Percentiles rank a stretch among this genome's conserved stretches.
phyloP scores from a whole-genome alignment of 768 basidiomycete genomes.

The Trametes maxima region DNA sequence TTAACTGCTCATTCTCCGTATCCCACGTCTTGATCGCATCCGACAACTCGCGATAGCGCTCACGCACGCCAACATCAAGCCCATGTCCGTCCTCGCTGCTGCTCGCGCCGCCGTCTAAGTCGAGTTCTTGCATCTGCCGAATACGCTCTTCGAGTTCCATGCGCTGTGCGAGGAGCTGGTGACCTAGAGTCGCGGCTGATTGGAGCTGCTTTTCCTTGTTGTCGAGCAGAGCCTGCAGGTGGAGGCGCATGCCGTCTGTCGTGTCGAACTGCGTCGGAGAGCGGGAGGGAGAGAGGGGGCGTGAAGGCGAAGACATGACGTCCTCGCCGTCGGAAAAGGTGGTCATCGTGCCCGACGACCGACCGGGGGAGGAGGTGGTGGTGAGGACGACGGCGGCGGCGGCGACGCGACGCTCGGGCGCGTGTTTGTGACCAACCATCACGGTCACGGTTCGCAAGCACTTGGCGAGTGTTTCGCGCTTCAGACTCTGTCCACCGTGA shows the following conservation, averaged over 20 bases:
- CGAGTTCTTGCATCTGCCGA: conserved; percentile 73
- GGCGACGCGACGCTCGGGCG: conserved; percentile 15
- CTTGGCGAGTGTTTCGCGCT: too few relatives aligned
- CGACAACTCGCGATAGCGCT: conserved; percentile 75
- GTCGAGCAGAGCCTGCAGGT: conserved; percentile 68
- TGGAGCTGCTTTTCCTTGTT: conserved; percentile 91
- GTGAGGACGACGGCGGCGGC: conserved; percentile 10
- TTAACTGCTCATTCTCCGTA: conserved; percentile 74
- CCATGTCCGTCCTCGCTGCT: conserved; percentile 44
- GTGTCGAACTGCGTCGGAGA: conserved; percentile 15
- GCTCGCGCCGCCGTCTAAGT: conserved; percentile 43
- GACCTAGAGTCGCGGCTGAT: conserved; percentile 89
- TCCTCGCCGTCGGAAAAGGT: conserved; percentile 38
- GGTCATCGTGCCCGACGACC: conserved; percentile 31
- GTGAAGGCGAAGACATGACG: conserved; percentile 21
- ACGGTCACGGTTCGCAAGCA: conserved; percentile 6
- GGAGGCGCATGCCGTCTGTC: conserved; percentile 36
- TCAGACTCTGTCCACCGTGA: too few relatives aligned
- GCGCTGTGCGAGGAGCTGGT: conserved; percentile 91
- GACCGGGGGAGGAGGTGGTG: conserved; percentile 6
- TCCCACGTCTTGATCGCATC: conserved; percentile 81
- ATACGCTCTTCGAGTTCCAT: conserved; percentile 91
- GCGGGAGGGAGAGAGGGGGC: conserved; percentile 25
- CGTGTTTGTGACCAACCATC: conserved; percentile 10
- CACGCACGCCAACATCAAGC: conserved; percentile 66